Conservation (phyloP, 106 monocot species). For the Narthecium ossifragum region DNA sequence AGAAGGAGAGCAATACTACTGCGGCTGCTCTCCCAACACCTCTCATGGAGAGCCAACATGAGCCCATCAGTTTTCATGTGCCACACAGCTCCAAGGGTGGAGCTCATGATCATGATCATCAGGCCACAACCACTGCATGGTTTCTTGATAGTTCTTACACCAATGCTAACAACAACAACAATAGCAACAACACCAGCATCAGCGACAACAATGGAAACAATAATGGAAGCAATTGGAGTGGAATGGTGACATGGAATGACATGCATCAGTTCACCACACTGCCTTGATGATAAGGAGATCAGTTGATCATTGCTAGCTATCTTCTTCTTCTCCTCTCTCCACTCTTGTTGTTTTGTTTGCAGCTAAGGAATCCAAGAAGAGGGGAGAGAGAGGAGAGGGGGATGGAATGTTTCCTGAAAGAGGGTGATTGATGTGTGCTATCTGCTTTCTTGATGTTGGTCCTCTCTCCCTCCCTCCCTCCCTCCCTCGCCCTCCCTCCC, state of each 20-base stretch:
- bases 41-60: neutral
- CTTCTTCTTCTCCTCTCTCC: neutral
- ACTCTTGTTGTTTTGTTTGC: neutral
- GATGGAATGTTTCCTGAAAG: constrained; percentile 2
- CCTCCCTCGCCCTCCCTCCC: no score
- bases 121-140: neutral
- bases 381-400: neutral
- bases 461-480: no score
- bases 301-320: neutral
- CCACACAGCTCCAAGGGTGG: neutral
- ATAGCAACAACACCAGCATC: constrained; percentile 2
- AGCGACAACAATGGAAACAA: neutral
- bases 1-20: neutral
- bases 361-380: no score
- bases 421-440: neutral
- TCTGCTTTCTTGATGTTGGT: neutral
- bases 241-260: constrained; percentile 2
- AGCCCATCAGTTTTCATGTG: neutral
- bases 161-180: neutral
- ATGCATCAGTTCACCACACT: constrained; percentile 11
- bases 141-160: constrained; percentile 4
- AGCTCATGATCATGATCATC: neutral
- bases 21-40: neutral
- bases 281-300: neutral
- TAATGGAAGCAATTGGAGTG: neutral